A percentile compares a stretch with the other conserved stretches of the same genome.
Conservation (phyloP, 345 rosid species). For the Anacardium occidentale region DNA sequence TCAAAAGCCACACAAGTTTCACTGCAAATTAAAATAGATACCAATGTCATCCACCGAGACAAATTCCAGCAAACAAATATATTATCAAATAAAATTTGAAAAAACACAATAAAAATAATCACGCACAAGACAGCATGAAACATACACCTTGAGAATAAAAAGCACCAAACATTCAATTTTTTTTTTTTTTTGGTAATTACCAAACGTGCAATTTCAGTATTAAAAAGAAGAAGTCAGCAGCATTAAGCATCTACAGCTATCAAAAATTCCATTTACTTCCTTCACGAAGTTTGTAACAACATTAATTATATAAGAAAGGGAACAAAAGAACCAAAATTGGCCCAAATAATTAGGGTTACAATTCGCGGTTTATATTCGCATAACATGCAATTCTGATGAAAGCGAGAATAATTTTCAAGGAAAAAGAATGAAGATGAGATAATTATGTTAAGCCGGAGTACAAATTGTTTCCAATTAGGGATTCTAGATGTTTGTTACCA, state of each 20-base stretch:
- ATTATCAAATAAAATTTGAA: background rate
- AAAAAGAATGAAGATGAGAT: background rate
- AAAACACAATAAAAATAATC: background rate
- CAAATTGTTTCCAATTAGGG: background rate
- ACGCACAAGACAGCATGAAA: background rate
- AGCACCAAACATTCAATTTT: no score
- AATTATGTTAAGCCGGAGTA: background rate
- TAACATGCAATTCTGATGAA: constrained; percentile 1
- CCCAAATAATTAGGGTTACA: background rate
- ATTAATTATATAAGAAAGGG: background rate
- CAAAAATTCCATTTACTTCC: background rate
- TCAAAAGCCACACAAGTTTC: constrained; percentile 9
- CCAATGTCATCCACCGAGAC: background rate
- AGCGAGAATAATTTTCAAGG: background rate
- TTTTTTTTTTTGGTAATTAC: no score
- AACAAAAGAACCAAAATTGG: background rate
- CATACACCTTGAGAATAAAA: background rate
- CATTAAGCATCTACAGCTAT: background rate
- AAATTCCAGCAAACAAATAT: background rate
- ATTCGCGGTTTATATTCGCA: background rate
- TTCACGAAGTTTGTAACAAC: background rate
- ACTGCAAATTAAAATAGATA: constrained; percentile 6
- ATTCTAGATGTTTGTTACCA: background rate
- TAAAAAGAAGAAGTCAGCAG: background rate
- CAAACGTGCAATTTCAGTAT: no score